Base-by-base conservation (phyloP, 2,329 filamentous ascomycete genomes). In the Hypomyces rosellus region DNA sequence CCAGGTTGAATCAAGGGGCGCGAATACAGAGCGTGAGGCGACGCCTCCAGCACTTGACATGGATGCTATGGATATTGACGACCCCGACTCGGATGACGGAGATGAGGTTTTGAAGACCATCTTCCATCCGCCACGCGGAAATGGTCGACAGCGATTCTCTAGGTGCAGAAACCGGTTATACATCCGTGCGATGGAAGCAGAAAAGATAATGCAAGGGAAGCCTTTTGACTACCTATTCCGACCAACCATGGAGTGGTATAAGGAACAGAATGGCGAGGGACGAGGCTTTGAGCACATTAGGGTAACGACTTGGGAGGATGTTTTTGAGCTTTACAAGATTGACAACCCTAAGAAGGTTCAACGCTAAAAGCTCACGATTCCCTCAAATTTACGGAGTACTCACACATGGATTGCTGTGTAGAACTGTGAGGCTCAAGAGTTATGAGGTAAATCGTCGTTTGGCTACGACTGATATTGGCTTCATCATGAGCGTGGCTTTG, bases 161-260 rank as follows among this genome's bases (percentile, higher is more conserved):
- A 65, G 60, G 39, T 76, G 72, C 57, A 56, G 55, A 25, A 82
- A 82, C 51, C 54, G 60, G 4, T 64, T 81, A 16, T 72, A 71
- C 53, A 67, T 74, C 36, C 59, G 63, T 37, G 69, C 71, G 4
- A 41, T 61, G 45, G 49, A 51, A 11, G 22, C 41, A 34, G 44
- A 45, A 15, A 52, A 33, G 18, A 42, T 25, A 15, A 25, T 43
- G 11, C 38, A 33, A 22, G 34, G 40, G 34, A 48, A 45, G 14
- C 41, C 55, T 34, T 54, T 54, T 5, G 46, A 59, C 22, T 79
- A 71, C 56, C 59, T 58, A 14, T 81, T 75, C 55, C 60, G 59
- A 39, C 70, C 75, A 8, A 82, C 79, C 2, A 52, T 66, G 52
- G 63, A 73, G 4, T 82, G 80, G 80, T 82, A 82, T 54, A 56